Evolutionary conservation across 495 filamentous ascomycete genomes (phyloP), one percentile per base, ranked within the genome.

Genomic region (Astrothelium subdiscretum): DNA sequence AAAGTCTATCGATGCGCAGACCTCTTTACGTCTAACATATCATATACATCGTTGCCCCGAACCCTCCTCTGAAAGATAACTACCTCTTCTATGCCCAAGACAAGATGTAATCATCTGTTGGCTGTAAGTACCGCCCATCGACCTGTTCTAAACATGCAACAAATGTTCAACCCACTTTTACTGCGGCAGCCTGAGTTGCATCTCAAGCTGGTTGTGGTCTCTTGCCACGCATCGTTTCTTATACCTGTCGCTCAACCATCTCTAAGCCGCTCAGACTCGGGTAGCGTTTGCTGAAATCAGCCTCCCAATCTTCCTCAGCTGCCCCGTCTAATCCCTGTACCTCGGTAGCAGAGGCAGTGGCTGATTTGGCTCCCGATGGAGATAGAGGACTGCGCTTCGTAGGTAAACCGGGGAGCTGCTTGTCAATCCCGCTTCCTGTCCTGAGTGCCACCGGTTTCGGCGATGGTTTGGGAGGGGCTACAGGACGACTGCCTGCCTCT

Each of bases 211-310:
- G 8, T 38, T 38, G 35, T 8, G 8, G 35, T 15, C 35, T 38
- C 15, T 6, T 15, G 8, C 35, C 8, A 38, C 15, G 15, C 35
- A 38, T 38, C 8, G 8, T 26, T 31, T 31, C 57, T 59, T n/a
- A 59, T 54, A 85, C 81, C 69, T 86, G 88, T 65, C 81, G 84
- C 70, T 86, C 90, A 32, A 90, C 87, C 85, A 95, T 89, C 77
- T 95, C 91, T 57, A 95, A 78, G 0, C 87, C 84, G 26, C 81
- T 84, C 27, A 96, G 77, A 68, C 84, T 90, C 1, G 91, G 91
- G 71, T 89, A 96, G 51, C 89, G 78, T 72, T 87, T 87, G 66
- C 84, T 86, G 69, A 96, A 96, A 71, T 87, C 85, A 31, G 71
- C 73, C 68, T 89, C 85, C 83, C 84, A 87, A 63, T 88, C 87